phyloP scores from a whole-genome alignment of 305 asterid species.

The Salvia sclarea region DNA sequence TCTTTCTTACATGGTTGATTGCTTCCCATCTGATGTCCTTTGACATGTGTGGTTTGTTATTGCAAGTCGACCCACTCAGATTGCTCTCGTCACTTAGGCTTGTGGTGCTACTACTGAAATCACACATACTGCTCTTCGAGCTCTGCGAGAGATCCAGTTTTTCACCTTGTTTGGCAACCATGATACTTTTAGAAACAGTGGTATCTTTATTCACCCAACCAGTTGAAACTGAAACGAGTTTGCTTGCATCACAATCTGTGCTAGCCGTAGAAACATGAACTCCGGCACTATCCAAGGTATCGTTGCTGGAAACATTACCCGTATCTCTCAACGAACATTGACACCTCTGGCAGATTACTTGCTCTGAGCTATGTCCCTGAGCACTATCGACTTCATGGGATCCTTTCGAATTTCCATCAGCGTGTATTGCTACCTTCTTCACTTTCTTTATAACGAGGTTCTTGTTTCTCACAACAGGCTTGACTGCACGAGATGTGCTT shows the following conservation, averaged over 20 bases:
- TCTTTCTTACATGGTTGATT: constrained; percentile 44
- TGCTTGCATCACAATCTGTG: constrained; percentile 31
- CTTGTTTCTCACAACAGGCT: constrained; percentile 62
- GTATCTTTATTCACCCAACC: constrained; percentile 35
- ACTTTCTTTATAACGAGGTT: constrained; percentile 49
- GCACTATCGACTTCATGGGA: constrained; percentile 36
- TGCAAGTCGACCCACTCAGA: constrained; percentile 47
- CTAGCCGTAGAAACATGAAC: constrained; percentile 25
- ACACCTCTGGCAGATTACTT: constrained; percentile 69
- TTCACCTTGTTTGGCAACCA: constrained; percentile 40
- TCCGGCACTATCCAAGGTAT: constrained; percentile 24
- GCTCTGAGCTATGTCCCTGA: constrained; percentile 37
- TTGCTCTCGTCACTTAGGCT: constrained; percentile 66
- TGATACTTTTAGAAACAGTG: constrained; percentile 38
- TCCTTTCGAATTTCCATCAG: constrained; percentile 31
- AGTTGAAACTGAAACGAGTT: constrained; percentile 25
- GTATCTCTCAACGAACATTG: constrained; percentile 61
- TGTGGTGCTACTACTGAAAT: constrained; percentile 75
- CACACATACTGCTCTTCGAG: constrained; percentile 84
- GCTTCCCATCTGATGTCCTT: constrained; percentile 62
- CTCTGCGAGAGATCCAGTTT: constrained; percentile 74
- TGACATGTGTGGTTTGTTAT: constrained; percentile 68
- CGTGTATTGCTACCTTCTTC: constrained; percentile 40
- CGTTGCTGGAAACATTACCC: constrained; percentile 38
- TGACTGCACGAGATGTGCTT: constrained; percentile 48